Evolutionary conservation across 495 filamentous ascomycete species (phyloP).

Genomic region (Physcia stellaris): DNA sequence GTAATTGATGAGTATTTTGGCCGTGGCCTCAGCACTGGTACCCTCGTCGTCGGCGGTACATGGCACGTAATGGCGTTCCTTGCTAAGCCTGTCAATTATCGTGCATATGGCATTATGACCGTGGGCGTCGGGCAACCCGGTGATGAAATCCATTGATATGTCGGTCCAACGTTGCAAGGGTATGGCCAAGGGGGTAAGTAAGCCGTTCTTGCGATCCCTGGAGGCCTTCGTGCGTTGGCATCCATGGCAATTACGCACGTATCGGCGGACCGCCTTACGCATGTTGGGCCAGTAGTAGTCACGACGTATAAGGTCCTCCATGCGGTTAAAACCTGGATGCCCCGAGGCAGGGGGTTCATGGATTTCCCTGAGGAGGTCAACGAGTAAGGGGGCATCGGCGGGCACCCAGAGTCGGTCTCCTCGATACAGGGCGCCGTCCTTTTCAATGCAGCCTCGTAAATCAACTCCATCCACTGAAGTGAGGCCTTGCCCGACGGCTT

Average conservation of each 20-base stretch:
- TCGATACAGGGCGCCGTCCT: not conserved
- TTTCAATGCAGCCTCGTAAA: not conserved
- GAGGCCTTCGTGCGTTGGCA: not conserved
- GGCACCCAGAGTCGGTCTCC: not conserved
- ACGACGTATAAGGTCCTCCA: not conserved
- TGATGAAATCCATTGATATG: too few species aligned
- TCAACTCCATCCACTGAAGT: too few species aligned
- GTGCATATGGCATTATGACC: conserved; percentile 11
- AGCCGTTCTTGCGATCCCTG: not conserved
- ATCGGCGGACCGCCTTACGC: too few species aligned
- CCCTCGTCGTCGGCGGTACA: not conserved
- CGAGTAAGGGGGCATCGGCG: too few species aligned
- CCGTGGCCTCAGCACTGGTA: conserved; percentile 2
- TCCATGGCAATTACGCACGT: too few species aligned
- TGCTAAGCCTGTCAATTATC: too few species aligned
- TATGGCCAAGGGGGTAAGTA: conserved; percentile 11
- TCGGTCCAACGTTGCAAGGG: too few species aligned
- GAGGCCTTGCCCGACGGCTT: not conserved
- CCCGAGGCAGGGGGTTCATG: not conserved
- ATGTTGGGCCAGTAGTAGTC: too few species aligned
- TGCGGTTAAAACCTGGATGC: not conserved
- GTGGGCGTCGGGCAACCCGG: conserved; percentile 6
- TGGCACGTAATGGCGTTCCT: too few species aligned
- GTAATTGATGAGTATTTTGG: too few species aligned
- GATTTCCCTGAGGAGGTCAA: not conserved